These are phyloP conservation scores for Raddia distichophylla DNA, from an alignment of 176 grass and related monocot genomes.

Conservation along the genomic window DNA sequence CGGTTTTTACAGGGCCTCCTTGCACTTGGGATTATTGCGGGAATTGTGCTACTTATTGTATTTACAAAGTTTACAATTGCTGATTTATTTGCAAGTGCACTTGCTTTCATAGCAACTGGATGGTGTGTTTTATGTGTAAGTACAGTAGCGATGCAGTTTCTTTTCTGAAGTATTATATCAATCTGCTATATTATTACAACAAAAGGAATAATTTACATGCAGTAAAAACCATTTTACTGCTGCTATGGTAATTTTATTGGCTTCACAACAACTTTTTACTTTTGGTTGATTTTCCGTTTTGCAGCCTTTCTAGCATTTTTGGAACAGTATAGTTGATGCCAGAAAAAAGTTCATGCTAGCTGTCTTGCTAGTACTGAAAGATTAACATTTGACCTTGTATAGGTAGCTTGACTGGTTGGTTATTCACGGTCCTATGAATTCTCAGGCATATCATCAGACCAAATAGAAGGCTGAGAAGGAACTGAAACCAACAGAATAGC, in stretches of 20 bases:
- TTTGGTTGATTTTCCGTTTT: background rate
- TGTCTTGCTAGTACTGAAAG: background rate
- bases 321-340: background rate
- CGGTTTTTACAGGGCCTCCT: conserved; percentile 84
- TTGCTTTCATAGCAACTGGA: conserved; percentile 89
- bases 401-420: background rate
- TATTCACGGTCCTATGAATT: background rate
- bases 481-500: background rate
- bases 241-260: background rate
- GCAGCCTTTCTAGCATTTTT: background rate
- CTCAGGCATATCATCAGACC: background rate
- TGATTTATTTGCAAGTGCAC: conserved; percentile 84
- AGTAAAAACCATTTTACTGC: background rate
- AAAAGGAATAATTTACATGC: background rate
- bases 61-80: conserved; percentile 72
- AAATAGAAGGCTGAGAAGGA: background rate
- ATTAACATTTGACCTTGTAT: background rate
- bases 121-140: conserved; percentile 89
- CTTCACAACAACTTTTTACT: background rate
- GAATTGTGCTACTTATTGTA: conserved; percentile 62
- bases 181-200: background rate
- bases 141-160: conserved; percentile 16
- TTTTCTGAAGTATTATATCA: conserved; percentile 27
- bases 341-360: background rate
- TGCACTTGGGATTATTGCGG: conserved; percentile 73